Conservation (phyloP, 2,329 filamentous ascomycete genomes). For the Proliferodiscus dingleyae region DNA sequence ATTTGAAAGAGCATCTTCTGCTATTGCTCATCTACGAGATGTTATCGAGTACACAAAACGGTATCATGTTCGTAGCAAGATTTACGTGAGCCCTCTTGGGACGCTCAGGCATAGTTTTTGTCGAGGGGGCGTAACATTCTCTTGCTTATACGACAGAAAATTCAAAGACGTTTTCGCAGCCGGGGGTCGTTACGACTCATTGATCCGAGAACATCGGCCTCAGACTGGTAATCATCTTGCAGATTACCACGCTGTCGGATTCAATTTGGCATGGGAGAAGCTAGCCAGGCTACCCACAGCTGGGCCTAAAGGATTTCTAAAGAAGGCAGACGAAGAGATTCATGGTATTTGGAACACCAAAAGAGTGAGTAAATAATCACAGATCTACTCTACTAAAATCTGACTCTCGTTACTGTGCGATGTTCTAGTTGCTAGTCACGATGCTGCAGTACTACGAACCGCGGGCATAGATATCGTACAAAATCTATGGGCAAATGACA, state of each 20-base stretch:
- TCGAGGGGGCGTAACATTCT: constrained; percentile 77
- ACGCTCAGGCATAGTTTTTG: constrained; percentile 93
- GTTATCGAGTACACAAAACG: constrained; percentile 72
- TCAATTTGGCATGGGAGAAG: constrained; percentile 85
- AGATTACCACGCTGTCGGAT: constrained; percentile 80
- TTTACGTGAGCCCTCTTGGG: constrained; percentile 80
- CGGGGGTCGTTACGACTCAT: constrained; percentile 84
- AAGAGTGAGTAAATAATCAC: constrained; percentile 54
- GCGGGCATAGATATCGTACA: constrained; percentile 73
- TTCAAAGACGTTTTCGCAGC: constrained; percentile 84
- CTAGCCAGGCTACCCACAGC: constrained; percentile 47
- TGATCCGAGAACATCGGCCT: constrained; percentile 79
- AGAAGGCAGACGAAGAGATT: constrained; percentile 61
- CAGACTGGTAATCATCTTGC: constrained; percentile 57
- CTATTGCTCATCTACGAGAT: constrained; percentile 74
- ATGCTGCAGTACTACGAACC: constrained; percentile 68
- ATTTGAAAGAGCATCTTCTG: constrained; percentile 69
- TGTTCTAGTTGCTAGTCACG: constrained; percentile 84
- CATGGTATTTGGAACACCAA: constrained; percentile 56
- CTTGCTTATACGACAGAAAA: constrained; percentile 83
- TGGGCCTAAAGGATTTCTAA: constrained; percentile 56
- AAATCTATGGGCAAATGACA: constrained; percentile 74
- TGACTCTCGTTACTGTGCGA: constrained; percentile 59
- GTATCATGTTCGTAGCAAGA: constrained; percentile 68
- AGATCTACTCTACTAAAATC: no score